Percentiles rank a stretch among this genome's conserved stretches.
Conservation (phyloP, 176 grass and related monocot genomes). For the Oryza australiensis region DNA sequence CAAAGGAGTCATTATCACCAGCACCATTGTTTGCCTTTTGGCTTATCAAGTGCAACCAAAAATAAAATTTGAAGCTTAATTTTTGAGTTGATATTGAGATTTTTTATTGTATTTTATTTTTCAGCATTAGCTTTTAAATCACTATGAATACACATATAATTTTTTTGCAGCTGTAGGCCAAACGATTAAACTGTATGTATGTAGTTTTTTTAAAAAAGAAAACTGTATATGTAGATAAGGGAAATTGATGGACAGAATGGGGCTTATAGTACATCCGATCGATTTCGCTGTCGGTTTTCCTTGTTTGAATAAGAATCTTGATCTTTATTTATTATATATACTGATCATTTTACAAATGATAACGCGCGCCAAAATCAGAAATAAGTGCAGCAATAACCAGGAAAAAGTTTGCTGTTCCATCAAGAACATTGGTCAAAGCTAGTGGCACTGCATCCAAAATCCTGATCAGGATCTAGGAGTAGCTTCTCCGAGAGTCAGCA, state of each 20-base stretch:
- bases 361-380: not conserved
- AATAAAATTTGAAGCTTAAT: too few species aligned
- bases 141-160: too few species aligned
- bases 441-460: conserved; percentile 35
- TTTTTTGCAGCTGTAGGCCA: too few species aligned
- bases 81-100: too few species aligned
- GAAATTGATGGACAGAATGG: not conserved
- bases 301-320: not conserved
- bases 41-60: too few species aligned
- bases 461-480: not conserved
- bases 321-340: not conserved
- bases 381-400: conserved; percentile 10
- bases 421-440: conserved; percentile 32
- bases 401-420: conserved; percentile 55
- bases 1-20: too few species aligned
- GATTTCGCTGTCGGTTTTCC: not conserved
- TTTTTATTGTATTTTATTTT: too few species aligned
- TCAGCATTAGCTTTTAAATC: not conserved
- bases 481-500: conserved; percentile 24
- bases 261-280: not conserved
- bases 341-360: conserved; percentile 50
- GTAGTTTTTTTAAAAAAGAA: too few species aligned
- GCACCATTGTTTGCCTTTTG: too few species aligned
- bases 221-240: too few species aligned
- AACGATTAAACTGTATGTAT: too few species aligned